Evolutionary conservation across 2,329 filamentous ascomycete genomes (phyloP), one percentile per base, ranked within the genome.

Genomic region (Lachnellula occidentalis): DNA sequence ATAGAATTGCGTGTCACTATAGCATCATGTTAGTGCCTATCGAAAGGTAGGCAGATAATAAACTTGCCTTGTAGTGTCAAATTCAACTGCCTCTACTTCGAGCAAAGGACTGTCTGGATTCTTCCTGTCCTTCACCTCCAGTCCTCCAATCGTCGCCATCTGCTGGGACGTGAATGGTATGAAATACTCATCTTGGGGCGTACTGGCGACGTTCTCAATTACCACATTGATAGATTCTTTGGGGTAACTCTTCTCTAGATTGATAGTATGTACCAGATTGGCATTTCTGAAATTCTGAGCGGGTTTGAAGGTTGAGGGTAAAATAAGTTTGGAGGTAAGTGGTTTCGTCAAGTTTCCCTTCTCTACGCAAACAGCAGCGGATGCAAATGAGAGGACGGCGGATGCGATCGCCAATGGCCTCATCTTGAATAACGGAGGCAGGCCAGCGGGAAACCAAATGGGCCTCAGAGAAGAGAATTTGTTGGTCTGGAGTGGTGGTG

Each of bases 91-190:
- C 62, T 89, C 85, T 42, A 86, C 84, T 48, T 74, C 72, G 71
- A 96, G 95, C 34, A 80, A 77, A 12, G 80, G 81, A 62, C 82
- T 78, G 51, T 78, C 79, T 36, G 81, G 72, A 61, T 91, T 82
- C 73, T 96, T 96, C 78, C 92, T 94, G 72, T 97, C 90, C 76
- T 87, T 90, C 51, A 92, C 94, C 74, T 97, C 92, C 55, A 99
- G 75, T 39, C 87, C 90, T 61, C 92, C 94, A 59, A 97, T 76
- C 61, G 82, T 85, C 60, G 83, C 80, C 66, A 96, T 82, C 72
- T 90, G 78, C 59, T 86, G 81, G 56, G 85, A 77, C 54, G 89
- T 86, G 69, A 99, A 95, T 3, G 92, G 89, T 51, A 99, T 67
- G 72, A 87, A 97, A 79, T 99, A 99, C 72, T 95, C 87, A 70